Conservation (phyloP, 441 rosid species). For the Hura crepitans region DNA sequence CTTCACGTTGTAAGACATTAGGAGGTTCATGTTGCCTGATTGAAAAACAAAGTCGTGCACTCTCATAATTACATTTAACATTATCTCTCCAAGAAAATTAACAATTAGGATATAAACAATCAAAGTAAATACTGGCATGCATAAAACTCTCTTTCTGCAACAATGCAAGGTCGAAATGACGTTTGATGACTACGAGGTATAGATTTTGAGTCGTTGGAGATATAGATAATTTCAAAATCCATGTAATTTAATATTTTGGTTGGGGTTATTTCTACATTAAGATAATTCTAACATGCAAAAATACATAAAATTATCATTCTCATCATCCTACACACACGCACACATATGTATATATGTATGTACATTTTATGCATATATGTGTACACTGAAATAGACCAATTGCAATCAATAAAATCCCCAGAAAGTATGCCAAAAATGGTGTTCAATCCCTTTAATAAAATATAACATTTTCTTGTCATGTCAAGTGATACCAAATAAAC, state of each 20-base stretch:
- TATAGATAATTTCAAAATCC: no score
- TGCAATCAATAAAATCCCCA: no score
- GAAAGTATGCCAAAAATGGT: neutral
- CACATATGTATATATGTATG: no score
- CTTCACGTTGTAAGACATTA: neutral
- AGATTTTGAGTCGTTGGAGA: no score
- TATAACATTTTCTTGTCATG: neutral
- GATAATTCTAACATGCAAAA: no score
- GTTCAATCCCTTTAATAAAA: neutral
- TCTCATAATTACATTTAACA: neutral
- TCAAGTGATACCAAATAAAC: neutral
- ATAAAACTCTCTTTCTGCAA: neutral
- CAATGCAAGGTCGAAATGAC: neutral
- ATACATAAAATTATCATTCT: no score
- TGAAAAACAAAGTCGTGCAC: no score
- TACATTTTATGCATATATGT: no score
- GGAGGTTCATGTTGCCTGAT: neutral
- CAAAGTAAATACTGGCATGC: neutral
- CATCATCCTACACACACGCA: no score
- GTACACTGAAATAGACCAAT: no score
- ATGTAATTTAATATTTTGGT: no score
- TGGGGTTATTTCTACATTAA: no score
- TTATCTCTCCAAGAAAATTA: neutral
- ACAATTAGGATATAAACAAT: neutral
- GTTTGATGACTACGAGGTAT: neutral